Conservation (phyloP, 2,329 filamentous ascomycete species). For the Diplodia corticola region DNA sequence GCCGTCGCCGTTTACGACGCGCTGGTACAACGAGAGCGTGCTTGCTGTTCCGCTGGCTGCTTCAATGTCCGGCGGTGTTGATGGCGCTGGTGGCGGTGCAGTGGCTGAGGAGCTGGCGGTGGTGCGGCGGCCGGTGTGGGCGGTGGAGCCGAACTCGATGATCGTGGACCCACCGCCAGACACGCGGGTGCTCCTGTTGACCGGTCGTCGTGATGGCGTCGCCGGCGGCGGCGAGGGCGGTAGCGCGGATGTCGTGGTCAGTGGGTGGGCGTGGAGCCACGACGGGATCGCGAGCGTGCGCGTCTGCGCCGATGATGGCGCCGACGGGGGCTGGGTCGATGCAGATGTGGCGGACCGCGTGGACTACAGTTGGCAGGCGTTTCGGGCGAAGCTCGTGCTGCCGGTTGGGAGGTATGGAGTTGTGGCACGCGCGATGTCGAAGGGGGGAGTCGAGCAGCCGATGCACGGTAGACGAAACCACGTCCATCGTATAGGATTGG, state of each 20-base stretch:
- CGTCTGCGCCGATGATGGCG: slow-evolving; percentile 27
- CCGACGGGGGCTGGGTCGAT: slow-evolving; percentile 20
- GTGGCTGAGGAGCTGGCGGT: not conserved
- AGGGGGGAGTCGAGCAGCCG: slow-evolving; percentile 27
- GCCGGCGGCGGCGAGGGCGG: too few relatives aligned
- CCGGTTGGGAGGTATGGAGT: not conserved
- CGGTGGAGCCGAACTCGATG: slow-evolving; percentile 33
- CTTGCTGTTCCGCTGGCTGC: slow-evolving; percentile 1
- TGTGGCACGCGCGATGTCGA: slow-evolving; percentile 24
- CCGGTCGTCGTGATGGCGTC: not conserved
- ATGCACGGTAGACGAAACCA: slow-evolving; percentile 30
- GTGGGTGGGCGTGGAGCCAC: slow-evolving; percentile 34
- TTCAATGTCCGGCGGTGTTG: not conserved
- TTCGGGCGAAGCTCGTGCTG: not conserved
- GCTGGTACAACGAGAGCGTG: slow-evolving; percentile 32
- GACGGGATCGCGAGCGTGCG: slow-evolving; percentile 28
- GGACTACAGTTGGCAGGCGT: slow-evolving; percentile 25
- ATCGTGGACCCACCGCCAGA: slow-evolving; percentile 29
- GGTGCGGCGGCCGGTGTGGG: slow-evolving; percentile 32
- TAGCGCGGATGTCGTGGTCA: slow-evolving; percentile 17
- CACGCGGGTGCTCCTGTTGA: slow-evolving; percentile 6
- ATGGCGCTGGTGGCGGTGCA: slow-evolving; percentile 2
- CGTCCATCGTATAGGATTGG: slow-evolving; percentile 28
- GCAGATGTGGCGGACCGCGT: slow-evolving; percentile 16
- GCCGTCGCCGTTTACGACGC: slow-evolving; percentile 32